phyloP scores from a whole-genome alignment of 495 filamentous ascomycete species.

The Bombardia bombarda region DNA sequence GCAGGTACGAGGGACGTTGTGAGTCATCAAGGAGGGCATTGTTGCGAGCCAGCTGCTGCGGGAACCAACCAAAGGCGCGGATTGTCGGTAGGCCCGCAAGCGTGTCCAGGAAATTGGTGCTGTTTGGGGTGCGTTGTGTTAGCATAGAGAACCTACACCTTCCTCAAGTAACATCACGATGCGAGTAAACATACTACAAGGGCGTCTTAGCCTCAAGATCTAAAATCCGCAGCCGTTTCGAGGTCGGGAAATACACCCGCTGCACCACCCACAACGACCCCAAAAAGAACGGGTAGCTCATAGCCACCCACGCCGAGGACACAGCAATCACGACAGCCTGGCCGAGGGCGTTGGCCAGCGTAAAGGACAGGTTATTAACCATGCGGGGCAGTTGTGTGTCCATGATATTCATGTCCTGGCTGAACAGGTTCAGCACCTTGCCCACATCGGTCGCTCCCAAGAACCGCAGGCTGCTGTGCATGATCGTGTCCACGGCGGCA shows the following conservation, averaged over 20 bases:
- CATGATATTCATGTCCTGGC: conserved; percentile 25
- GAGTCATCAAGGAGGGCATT: conserved; percentile 39
- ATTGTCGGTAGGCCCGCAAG: conserved; percentile 35
- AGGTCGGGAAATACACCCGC: conserved; percentile 47
- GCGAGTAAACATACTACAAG: not conserved
- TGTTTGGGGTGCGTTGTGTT: no score
- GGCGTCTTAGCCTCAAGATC: conserved; percentile 34
- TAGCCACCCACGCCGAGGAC: conserved; percentile 17
- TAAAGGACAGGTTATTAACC: not conserved
- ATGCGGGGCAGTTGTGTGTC: conserved; percentile 15
- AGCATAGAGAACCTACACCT: no score
- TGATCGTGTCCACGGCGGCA: not conserved
- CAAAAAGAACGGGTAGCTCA: conserved; percentile 22
- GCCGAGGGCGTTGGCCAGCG: conserved; percentile 2
- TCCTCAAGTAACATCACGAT: no score
- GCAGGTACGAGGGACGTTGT: conserved; percentile 36
- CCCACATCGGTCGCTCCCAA: conserved; percentile 15
- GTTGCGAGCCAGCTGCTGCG: conserved; percentile 34
- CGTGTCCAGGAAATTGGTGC: conserved; percentile 31
- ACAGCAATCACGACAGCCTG: conserved; percentile 24
- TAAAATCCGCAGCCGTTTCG: conserved; percentile 48
- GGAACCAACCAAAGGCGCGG: conserved; percentile 34
- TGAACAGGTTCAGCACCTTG: conserved; percentile 17
- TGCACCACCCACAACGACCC: conserved; percentile 39
- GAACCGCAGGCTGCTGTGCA: conserved; percentile 9